Evolutionary conservation across 768 basidiomycete species (phyloP), one percentile per base, ranked within the genome.

Genomic region (Boletus barrowsii): DNA sequence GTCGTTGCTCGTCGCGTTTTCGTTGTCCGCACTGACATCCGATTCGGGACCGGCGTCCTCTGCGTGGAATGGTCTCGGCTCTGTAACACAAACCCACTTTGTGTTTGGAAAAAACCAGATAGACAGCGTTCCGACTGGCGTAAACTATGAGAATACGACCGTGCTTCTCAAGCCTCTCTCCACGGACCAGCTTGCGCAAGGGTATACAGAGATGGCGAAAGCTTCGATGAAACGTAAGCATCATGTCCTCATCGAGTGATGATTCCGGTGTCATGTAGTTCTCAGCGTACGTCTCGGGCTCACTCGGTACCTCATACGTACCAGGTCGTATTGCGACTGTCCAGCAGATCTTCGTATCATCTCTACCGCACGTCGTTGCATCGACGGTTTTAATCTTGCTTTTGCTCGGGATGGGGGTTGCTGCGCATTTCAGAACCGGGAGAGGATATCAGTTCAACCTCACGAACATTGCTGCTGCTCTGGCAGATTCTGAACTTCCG

Each of bases 181-280:
- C 5, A 24, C 18, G n/a, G 51, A 51, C 10, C 45, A 56, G 29
- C 60, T 60, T 18, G 47, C 50, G 2, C 10, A 29, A 30, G 53
- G 43, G 15, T 60, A 60, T 20, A 55, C 49, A 14, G 18, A 49
- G 30, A 54, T 60, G 37, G 53, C 56, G 45, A 59, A 29, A 44
- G 48, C 60, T 1, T 52, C 60, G 14, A 61, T 61, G 57, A 61
- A 61, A 17, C 57, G 60, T 61, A 32, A 50, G 60, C 14, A 22
- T 47, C 35, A 36, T 39, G 10, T 43, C 10, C 47, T 42, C 13
- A 8, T 43, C 13, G 13, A 18, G 15, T 55, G 36, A 37, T 22
- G 14, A 39, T 33, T 9, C 2, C 3, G 29, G 8, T 2, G n/a
- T 22, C 1, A 24, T 35, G 26, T 14, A 26, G 17, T 36, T 53